Conservation (phyloP, 164 flowering plant genomes). For the Nelumbo lutea region DNA sequence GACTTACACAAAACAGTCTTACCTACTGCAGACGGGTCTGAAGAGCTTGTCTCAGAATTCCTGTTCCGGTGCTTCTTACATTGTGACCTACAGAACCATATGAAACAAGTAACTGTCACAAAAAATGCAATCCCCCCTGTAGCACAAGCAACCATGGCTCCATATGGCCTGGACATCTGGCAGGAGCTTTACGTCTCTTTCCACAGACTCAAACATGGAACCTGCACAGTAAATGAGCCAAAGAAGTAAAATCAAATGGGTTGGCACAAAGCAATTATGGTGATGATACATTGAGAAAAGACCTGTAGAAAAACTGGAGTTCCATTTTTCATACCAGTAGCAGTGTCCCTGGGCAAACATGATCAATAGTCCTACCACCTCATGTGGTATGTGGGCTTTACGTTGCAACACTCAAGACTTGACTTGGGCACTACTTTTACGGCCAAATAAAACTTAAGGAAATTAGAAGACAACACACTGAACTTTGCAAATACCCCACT, state of each 20-base stretch:
- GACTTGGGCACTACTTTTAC: neutral
- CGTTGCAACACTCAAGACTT: conserved; percentile 14
- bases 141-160: conserved; percentile 38
- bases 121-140: conserved; percentile 38
- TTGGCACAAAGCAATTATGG: too few species aligned
- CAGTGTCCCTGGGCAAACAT: neutral
- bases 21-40: conserved; percentile 70
- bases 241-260: too few species aligned
- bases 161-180: conserved; percentile 38
- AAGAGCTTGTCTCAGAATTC: conserved; percentile 65
- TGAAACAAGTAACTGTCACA: conserved; percentile 21
- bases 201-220: conserved; percentile 35
- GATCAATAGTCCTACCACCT: conserved; percentile 3
- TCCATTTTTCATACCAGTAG: conserved; percentile 5
- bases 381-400: conserved; percentile 3
- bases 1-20: conserved; percentile 3
- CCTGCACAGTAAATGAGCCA: conserved; percentile 6
- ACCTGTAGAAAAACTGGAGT: neutral
- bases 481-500: conserved; percentile 33
- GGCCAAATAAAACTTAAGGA: conserved; percentile 13
- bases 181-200: conserved; percentile 15
- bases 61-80: conserved; percentile 33
- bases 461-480: conserved; percentile 29
- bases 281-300: too few species aligned
- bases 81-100: conserved; percentile 37